phyloP scores from a whole-genome alignment of 2,329 filamentous ascomycete species.

The Epichloe uncinata region DNA sequence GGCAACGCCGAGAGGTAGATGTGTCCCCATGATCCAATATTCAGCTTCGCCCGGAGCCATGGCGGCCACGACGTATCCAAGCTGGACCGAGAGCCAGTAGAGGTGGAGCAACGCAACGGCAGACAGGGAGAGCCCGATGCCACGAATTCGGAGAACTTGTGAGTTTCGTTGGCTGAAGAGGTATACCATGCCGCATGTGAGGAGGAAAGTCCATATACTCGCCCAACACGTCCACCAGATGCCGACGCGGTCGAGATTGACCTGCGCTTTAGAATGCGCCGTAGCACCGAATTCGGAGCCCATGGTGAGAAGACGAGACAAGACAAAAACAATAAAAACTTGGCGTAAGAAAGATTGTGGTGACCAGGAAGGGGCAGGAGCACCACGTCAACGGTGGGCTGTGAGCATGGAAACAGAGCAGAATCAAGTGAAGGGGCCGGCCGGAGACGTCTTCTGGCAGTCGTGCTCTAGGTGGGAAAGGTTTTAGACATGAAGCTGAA shows the following conservation, averaged over 20 bases:
- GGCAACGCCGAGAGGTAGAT: slow-evolving; percentile 49
- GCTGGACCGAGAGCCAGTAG: slow-evolving; percentile 27
- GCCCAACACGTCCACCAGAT: slow-evolving; percentile 23
- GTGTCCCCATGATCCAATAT: slow-evolving; percentile 53
- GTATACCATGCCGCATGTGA: slow-evolving; percentile 25
- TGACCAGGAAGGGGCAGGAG: too few relatives aligned
- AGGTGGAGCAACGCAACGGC: slow-evolving; percentile 26
- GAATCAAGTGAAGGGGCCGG: too few relatives aligned
- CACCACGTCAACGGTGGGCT: too few relatives aligned
- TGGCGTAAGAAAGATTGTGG: background rate
- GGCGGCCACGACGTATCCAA: slow-evolving; percentile 22
- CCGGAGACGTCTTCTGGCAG: too few relatives aligned
- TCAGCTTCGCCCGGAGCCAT: slow-evolving; percentile 35
- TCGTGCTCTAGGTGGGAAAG: too few relatives aligned
- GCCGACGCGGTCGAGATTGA: slow-evolving; percentile 16
- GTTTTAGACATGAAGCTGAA: too few relatives aligned
- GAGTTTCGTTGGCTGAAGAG: slow-evolving; percentile 22
- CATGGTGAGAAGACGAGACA: slow-evolving; percentile 7
- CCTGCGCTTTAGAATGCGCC: slow-evolving; percentile 8
- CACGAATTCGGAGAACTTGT: slow-evolving; percentile 26
- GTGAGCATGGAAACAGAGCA: too few relatives aligned
- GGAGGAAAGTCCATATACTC: slow-evolving; percentile 20
- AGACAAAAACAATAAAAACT: too few relatives aligned
- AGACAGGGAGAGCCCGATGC: slow-evolving; percentile 25
- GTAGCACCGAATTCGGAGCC: slow-evolving; percentile 14